Evolutionary conservation across 495 filamentous ascomycete species (phyloP).

Genomic region (Penicillium cosmopolitanum): DNA sequence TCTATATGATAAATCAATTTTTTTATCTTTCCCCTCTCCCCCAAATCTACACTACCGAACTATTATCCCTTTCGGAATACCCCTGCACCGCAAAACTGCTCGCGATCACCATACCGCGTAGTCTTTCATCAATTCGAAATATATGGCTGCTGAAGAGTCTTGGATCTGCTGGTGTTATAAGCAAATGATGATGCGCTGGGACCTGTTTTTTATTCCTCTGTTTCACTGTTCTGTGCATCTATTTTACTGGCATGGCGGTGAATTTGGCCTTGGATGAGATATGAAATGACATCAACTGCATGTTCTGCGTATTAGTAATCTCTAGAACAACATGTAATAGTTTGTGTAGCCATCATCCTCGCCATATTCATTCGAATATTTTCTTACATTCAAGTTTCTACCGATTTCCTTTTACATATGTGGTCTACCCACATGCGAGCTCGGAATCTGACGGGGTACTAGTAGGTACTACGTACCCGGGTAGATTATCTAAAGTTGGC

Average conservation of each 20-base stretch:
- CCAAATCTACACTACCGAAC: background rate
- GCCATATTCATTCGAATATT: too few species aligned
- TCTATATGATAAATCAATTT: slow-evolving; percentile 13
- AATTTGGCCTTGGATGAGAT: slow-evolving; percentile 24
- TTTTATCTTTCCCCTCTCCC: background rate
- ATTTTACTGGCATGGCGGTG: slow-evolving; percentile 21
- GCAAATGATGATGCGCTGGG: background rate
- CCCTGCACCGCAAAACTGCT: background rate
- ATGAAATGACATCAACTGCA: slow-evolving; percentile 24
- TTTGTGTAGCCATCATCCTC: too few species aligned
- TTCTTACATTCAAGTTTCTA: too few species aligned
- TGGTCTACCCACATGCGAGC: too few species aligned
- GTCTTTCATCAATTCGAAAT: slow-evolving; percentile 1
- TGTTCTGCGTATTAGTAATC: slow-evolving; percentile 1
- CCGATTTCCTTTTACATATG: too few species aligned
- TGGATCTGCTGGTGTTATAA: slow-evolving; percentile 3
- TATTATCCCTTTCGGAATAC: slow-evolving; percentile 1
- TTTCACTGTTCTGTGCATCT: slow-evolving; percentile 8
- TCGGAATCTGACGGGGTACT: too few species aligned
- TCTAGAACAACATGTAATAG: background rate
- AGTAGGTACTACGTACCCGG: too few species aligned
- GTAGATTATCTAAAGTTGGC: slow-evolving; percentile 30
- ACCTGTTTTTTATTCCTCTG: slow-evolving; percentile 9
- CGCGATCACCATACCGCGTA: background rate
- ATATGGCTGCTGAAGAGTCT: slow-evolving; percentile 11